These are phyloP conservation scores for Aureobasidium vineae DNA, from an alignment of 2,329 filamentous ascomycete species.

Conservation along the genomic window DNA sequence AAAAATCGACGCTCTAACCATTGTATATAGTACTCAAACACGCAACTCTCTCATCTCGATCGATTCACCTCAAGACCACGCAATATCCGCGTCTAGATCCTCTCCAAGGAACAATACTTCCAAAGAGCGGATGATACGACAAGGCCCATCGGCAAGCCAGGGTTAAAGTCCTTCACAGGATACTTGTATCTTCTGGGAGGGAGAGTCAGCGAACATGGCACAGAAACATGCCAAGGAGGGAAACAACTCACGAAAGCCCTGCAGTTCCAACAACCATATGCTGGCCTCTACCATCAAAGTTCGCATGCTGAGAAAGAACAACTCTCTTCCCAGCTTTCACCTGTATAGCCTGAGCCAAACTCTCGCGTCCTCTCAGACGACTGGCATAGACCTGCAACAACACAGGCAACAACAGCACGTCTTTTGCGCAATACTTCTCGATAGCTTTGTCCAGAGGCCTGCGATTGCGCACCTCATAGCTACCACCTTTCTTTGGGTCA, in stretches of 20 bases:
- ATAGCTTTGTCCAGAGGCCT: conserved; percentile 47
- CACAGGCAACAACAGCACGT: conserved; percentile 46
- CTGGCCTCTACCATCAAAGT: conserved; percentile 35
- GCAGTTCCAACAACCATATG: conserved; percentile 37
- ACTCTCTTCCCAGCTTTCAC: conserved; percentile 36
- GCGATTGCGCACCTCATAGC: conserved; percentile 49
- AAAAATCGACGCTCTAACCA: neutral
- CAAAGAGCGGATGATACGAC: neutral
- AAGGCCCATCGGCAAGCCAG: neutral
- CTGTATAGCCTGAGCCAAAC: conserved; percentile 35
- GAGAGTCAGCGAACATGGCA: neutral
- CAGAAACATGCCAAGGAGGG: neutral
- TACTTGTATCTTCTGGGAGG: neutral
- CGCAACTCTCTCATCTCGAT: neutral
- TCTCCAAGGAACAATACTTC: neutral
- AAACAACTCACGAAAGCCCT: neutral
- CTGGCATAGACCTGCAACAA: conserved; percentile 33
- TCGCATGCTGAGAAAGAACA: conserved; percentile 34
- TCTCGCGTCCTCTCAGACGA: neutral
- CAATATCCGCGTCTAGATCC: neutral
- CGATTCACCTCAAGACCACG: neutral
- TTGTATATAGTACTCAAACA: neutral
- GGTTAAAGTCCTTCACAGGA: neutral
- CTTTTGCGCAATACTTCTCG: conserved; percentile 48
- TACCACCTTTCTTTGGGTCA: conserved; percentile 45